Evolutionary conservation across 1,284 basidiomycete genomes (phyloP), one percentile per base, ranked within the genome.

Genomic region (Leccinum solheimii): DNA sequence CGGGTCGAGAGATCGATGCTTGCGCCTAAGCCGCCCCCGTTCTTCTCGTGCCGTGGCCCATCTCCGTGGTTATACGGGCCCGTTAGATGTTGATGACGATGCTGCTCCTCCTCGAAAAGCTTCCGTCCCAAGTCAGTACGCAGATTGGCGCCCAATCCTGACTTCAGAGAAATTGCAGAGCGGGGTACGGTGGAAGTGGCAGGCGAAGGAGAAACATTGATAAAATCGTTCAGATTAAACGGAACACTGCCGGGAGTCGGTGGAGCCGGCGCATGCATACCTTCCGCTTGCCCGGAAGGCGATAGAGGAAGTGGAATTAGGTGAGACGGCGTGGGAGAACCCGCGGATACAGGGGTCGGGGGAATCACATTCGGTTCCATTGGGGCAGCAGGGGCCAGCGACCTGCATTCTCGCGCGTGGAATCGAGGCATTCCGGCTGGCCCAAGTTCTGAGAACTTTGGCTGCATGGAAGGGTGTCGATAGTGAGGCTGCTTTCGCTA

Each of bases 171-270:
- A 16, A 76, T 72, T 72, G 77, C 59, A 59, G 71, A 61, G 56
- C 62, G 63, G 55, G 71, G 64, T 63, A 66, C 69, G 8, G 68
- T 64, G 51, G 77, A 65, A 5, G 78, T 67, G 16, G 77, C 74
- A 1, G 86, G 85, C 2, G 86, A 86, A 3, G 89, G 88, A 21
- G 88, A 88, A 40, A 86, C 84, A 65, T 91, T 86, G 69, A 91
- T 85, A 69, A 85, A 91, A 61, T 91, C 89, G 66, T 82, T 82
- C 62, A 90, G 77, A 71, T 88, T 87, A 74, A 91, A 90, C 48
- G 78, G 73, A 54, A 74, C 56, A 49, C 59, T 68, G 6, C 76
- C 76, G 1, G 80, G 80, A 8, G 78, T 80, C 11, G 76, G 75
- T 13, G 82, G 78, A 0, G 72, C 77, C 40, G 74, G 64, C 16